These are phyloP conservation scores for Cryptococcus sp. DNA, from an alignment of 1,284 basidiomycete genomes.

Conservation along the genomic window DNA sequence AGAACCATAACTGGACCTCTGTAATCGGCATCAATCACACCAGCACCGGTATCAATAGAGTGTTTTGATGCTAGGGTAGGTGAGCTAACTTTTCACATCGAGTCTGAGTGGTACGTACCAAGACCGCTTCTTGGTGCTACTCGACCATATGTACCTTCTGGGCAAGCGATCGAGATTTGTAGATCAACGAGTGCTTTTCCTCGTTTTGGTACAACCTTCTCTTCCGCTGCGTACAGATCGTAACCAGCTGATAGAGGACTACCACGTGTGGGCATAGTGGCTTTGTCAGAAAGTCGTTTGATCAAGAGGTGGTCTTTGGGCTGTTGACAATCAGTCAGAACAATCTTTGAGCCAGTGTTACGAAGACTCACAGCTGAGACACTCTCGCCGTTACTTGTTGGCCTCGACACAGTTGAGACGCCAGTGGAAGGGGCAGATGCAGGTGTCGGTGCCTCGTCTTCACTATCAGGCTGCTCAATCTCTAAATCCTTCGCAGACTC, in stretches of 20 bases:
- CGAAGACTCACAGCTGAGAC: constrained; percentile 8
- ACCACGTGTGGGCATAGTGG: constrained; percentile 82
- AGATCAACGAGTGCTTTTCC: constrained; percentile 90
- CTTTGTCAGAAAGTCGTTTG: constrained; percentile 77
- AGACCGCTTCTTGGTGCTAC: constrained; percentile 95
- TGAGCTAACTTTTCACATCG: not conserved
- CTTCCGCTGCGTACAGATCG: constrained; percentile 84
- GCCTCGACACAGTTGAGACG: not conserved
- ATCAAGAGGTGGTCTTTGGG: constrained; percentile 59
- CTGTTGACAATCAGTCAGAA: constrained; percentile 4
- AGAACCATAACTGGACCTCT: constrained; percentile 87
- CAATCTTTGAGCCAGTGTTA: not conserved
- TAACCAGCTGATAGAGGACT: constrained; percentile 86
- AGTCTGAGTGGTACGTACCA: constrained; percentile 52
- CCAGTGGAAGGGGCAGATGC: not conserved
- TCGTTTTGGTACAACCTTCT: constrained; percentile 69
- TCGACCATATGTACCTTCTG: constrained; percentile 88
- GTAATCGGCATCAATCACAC: constrained; percentile 96
- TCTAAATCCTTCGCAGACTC: constrained; percentile 30
- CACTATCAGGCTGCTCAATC: constrained; percentile 37
- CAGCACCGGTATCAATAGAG: constrained; percentile 96
- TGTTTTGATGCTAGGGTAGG: constrained; percentile 77
- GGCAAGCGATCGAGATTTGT: constrained; percentile 93
- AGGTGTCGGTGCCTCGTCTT: constrained; percentile 23
- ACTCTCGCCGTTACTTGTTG: constrained; percentile 6